These are phyloP conservation scores for Hansfordia pulvinata DNA, from an alignment of 2,329 filamentous ascomycete genomes.

Conservation along the genomic window DNA sequence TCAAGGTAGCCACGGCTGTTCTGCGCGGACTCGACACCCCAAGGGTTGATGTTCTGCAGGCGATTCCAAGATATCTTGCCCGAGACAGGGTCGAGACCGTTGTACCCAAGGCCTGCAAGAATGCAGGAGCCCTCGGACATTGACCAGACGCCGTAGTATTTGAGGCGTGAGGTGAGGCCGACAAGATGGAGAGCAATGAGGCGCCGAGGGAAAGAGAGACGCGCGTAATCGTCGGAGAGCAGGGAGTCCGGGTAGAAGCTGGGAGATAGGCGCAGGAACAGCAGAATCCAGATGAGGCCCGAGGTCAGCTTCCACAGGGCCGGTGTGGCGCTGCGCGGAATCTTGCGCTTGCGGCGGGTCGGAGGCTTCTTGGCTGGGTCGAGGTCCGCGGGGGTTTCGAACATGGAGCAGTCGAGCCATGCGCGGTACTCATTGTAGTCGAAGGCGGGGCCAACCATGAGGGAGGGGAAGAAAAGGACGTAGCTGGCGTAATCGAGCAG, in stretches of 20 bases:
- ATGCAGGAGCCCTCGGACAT: conserved; percentile 92
- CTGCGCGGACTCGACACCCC: conserved; percentile 77
- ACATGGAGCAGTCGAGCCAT: conserved; percentile 92
- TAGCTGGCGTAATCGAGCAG: conserved; percentile 79
- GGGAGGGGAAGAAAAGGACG: conserved; percentile 85
- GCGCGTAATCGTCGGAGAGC: conserved; percentile 51
- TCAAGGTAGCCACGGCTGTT: conserved; percentile 87
- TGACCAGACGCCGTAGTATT: conserved; percentile 95
- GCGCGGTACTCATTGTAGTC: conserved; percentile 86
- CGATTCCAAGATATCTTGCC: conserved; percentile 81
- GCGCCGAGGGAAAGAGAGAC: conserved; percentile 55
- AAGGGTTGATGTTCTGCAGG: conserved; percentile 77
- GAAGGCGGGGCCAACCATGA: conserved; percentile 84
- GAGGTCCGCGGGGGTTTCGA: conserved; percentile 68
- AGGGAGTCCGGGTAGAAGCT: conserved; percentile 53
- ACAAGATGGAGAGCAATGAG: conserved; percentile 76
- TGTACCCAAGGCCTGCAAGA: conserved; percentile 84
- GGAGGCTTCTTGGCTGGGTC: conserved; percentile 76
- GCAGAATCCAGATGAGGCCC: conserved; percentile 67
- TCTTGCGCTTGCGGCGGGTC: conserved; percentile 80
- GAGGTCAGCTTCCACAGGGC: conserved; percentile 61
- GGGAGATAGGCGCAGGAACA: conserved; percentile 60
- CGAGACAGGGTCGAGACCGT: conserved; percentile 74
- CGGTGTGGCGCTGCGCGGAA: conserved; percentile 79
- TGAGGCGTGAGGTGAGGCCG: conserved; percentile 67